Base-by-base conservation (phyloP, 495 filamentous ascomycete species). In the Antarctomyces pellizariae region DNA sequence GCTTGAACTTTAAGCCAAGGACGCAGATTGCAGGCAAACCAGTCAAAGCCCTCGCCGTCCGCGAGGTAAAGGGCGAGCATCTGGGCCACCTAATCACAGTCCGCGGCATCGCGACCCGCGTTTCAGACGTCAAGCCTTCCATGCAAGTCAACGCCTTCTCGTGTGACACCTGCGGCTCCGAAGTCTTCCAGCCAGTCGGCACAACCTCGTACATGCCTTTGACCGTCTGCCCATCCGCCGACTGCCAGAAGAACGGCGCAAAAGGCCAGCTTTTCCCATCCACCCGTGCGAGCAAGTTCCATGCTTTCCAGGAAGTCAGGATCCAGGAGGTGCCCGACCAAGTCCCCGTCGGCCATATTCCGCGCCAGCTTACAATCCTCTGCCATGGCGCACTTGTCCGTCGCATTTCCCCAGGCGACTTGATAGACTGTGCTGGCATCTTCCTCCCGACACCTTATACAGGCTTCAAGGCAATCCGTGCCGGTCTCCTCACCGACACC, bases 281-380 rank as follows among this genome's bases (percentile, higher is more conserved):
- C 0, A 90, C 84, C 1, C 64, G 86, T 34, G 86, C 89, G 0
- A 93, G 83, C 16, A 95, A 95, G 44, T 97, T 93, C 44, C 50
- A 90, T 40, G 79, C 86, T 3, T 97, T 95, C 63, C 86, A 97
- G 49, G 86, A 97, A 49, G 71, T 95, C 42, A 93, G 93, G 54
- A 78, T 97, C 37, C 89, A 97, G 53, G 86, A 97, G 49, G 75
- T 95, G 63, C 83, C 86, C 15, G 86, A 95, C 38, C 86, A 97
- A 45, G 86, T 97, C 1, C 86, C 86, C 5, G 84, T 97, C 33
- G 86, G 86, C 15, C 86, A 97, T 45, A 95, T 97, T 33, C 86
- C 86, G 12, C 68, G 86, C 25, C 74, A 72, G 22, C 52, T 97
- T 25, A 93, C 84, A 1, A 49, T 97, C 9, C 68, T 89, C 40